phyloP scores from a whole-genome alignment of 192 early-diverging fungal genomes.

The Linnemannia elongata region DNA sequence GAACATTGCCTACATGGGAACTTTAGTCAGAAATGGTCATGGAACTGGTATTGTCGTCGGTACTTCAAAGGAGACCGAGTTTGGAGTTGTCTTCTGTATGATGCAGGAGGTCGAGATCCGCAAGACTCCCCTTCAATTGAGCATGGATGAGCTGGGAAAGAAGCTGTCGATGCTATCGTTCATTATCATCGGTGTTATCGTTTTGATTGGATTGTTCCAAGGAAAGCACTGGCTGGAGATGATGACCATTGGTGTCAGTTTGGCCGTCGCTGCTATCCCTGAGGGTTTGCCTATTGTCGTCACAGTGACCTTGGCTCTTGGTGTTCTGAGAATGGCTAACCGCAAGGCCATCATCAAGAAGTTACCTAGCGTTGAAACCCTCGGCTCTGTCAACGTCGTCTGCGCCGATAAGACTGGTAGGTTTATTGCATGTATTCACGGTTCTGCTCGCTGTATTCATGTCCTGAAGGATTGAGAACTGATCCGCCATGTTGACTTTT shows the following conservation, averaged over 20 bases:
- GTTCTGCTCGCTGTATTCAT: background rate
- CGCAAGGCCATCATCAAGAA: conserved; percentile 95
- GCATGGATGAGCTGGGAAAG: conserved; percentile 96
- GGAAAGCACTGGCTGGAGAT: conserved; percentile 93
- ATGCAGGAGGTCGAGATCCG: conserved; percentile 93
- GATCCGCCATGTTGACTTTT: background rate
- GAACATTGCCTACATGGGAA: conserved; percentile 98
- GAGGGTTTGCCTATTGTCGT: conserved; percentile 98
- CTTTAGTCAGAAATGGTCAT: conserved; percentile 88
- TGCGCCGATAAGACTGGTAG: conserved; percentile 97
- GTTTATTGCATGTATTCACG: background rate
- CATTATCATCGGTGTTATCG: conserved; percentile 85
- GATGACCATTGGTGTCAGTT: conserved; percentile 95
- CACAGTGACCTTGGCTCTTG: conserved; percentile 94
- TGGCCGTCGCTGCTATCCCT: conserved; percentile 98
- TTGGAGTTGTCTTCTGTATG: conserved; percentile 94
- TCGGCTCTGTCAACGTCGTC: conserved; percentile 95
- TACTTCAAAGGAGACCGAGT: conserved; percentile 91
- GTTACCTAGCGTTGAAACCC: conserved; percentile 92
- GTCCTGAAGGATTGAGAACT: background rate
- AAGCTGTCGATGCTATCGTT: conserved; percentile 89
- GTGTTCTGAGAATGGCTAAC: conserved; percentile 93
- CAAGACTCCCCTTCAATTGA: conserved; percentile 92
- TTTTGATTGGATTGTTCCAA: conserved; percentile 89
- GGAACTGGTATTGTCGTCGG: conserved; percentile 92